Conservation (phyloP, 2,329 filamentous ascomycete genomes). For the Curvularia eragrostidis region DNA sequence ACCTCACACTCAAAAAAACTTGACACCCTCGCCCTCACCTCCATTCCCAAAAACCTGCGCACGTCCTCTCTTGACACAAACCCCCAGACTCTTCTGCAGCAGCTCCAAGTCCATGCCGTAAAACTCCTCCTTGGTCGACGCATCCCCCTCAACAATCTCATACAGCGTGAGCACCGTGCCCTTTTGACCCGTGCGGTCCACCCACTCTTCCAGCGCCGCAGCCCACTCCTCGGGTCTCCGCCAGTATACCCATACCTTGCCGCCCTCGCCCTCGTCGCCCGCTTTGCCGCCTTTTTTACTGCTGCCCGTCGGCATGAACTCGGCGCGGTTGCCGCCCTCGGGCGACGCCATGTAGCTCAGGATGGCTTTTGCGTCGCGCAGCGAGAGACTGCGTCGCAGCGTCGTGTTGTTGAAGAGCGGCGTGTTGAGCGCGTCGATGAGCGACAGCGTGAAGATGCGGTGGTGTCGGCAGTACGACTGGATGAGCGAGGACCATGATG, state of each 20-base stretch:
- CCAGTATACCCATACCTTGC: conserved; percentile 77
- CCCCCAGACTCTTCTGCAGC: conserved; percentile 76
- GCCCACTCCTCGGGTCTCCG: conserved; percentile 91
- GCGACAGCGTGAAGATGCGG: conserved; percentile 75
- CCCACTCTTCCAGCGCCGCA: conserved; percentile 75
- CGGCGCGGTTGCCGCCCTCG: conserved; percentile 63
- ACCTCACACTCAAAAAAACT: conserved; percentile 73
- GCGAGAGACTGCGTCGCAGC: conserved; percentile 55
- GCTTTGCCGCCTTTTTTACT: conserved; percentile 25
- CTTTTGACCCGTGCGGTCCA: conserved; percentile 86
- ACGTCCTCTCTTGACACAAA: conserved; percentile 87
- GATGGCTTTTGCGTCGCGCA: conserved; percentile 61
- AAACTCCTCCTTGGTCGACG: conserved; percentile 72
- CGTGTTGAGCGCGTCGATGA: conserved; percentile 62
- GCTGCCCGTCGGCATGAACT: conserved; percentile 62
- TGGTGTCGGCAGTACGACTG: conserved; percentile 82
- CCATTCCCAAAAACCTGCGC: conserved; percentile 92
- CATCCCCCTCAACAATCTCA: conserved; percentile 88
- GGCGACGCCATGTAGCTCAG: conserved; percentile 63
- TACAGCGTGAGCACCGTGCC: conserved; percentile 90
- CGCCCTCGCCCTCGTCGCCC: conserved; percentile 43
- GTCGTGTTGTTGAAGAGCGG: conserved; percentile 62
- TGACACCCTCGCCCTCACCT: conserved; percentile 76
- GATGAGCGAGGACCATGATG: conserved; percentile 86
- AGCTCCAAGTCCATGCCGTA: conserved; percentile 86